Evolutionary conservation across 2,329 filamentous ascomycete species (phyloP), one percentile per base, ranked within the genome.

Genomic region (Sporothrix schenckii): DNA sequence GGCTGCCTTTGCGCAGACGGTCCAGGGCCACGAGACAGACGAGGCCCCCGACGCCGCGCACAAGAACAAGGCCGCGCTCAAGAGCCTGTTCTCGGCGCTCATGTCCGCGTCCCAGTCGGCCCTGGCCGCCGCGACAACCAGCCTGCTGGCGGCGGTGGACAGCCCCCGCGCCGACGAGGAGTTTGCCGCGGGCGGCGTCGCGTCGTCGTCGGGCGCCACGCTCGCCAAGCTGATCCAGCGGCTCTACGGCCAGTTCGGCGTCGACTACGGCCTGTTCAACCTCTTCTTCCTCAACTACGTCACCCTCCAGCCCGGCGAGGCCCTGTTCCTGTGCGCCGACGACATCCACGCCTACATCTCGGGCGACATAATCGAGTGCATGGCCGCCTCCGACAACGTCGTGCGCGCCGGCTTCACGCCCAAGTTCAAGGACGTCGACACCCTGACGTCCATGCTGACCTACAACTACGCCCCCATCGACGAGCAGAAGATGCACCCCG

Each of bases 321-420:
- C 94, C 10, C 91, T 99, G 84, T 99, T 98, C 82, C 86, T 99
- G 49, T 92, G 93, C 76, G 95, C 95, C 7, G 94, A 99, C 77
- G 95, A 98, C 77, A 98, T 98, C 76, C 95, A 99, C 79, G 95
- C 95, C 65, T 99, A 99, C 80, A 82, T 96, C 56, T 92, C 90
- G 2, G 92, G 92, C 72, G 94, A 99, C 77, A 97, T 99, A 75
- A 93, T 99, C 79, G 95, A 99, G 81, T 99, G 95, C 84, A 99
- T 99, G 95, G 95, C 95, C 0, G 91, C 93, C 10, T 97, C 92
- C n/a, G 95, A 99, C 85, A 99, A 99, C 75, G 95, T 99, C 49
- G 94, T 99, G 67, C 93, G 95, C 70, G 95, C 95, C 0, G 95
- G 95, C 56, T 95, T 99, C 81, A 99, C 95, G 0, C 95, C 95